Evolutionary conservation across 306 rosid genomes (phyloP).

Genomic region (Abrus precatorius): DNA sequence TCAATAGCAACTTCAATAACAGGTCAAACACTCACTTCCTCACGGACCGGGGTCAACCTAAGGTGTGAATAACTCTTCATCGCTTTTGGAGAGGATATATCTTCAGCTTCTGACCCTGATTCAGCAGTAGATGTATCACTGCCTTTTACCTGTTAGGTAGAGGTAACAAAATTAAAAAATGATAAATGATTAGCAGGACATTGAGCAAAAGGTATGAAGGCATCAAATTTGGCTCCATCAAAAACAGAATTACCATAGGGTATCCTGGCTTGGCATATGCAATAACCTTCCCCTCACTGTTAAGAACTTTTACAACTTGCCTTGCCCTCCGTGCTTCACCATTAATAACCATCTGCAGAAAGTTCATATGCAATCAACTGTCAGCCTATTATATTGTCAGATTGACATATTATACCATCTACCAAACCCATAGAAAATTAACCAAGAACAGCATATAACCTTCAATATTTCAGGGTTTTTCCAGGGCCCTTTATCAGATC

Average conservation of each 20-base stretch:
- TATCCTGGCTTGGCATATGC: constrained; percentile 89
- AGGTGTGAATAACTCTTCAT: constrained; percentile 82
- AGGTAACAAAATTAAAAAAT: constrained; percentile 28
- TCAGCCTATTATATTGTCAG: constrained; percentile 36
- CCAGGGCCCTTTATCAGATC: constrained; percentile 99
- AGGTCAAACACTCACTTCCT: constrained; percentile 76
- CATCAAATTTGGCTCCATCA: constrained; percentile 28
- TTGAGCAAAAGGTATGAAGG: constrained; percentile 1
- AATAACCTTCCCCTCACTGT: constrained; percentile 88
- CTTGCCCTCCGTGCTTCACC: constrained; percentile 84
- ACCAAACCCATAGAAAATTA: constrained; percentile 13
- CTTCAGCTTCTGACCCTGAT: constrained; percentile 99
- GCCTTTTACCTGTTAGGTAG: constrained; percentile 77
- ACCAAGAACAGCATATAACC: constrained; percentile 57
- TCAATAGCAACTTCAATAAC: constrained; percentile 32
- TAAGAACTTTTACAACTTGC: constrained; percentile 90
- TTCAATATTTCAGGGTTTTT: constrained; percentile 87
- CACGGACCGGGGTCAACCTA: constrained; percentile 97
- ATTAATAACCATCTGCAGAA: constrained; percentile 81
- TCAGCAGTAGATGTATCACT: constrained; percentile 99
- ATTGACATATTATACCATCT: constrained; percentile 4
- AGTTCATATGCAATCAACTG: constrained; percentile 28
- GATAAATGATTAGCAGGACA: constrained; percentile 9
- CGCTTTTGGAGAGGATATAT: constrained; percentile 92
- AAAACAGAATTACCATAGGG: constrained; percentile 71